Conservation (phyloP, 345 rosid genomes). For the Cochlearia excelsa region DNA sequence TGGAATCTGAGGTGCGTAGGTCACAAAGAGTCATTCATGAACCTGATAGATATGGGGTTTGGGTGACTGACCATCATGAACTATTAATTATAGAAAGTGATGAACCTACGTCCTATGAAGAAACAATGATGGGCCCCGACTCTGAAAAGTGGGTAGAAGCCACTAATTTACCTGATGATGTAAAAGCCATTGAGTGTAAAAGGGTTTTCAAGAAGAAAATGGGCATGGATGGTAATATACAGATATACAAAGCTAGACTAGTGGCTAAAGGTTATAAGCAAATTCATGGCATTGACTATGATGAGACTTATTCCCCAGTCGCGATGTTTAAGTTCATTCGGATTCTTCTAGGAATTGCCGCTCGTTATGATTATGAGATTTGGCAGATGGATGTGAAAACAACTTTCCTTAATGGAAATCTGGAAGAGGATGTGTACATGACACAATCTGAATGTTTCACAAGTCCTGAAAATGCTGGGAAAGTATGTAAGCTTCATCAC, state of each 20-base stretch:
- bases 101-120: not conserved
- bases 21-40: not conserved
- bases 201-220: not conserved
- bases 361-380: not conserved
- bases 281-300: not conserved
- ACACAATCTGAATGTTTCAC: no score
- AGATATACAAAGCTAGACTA: not conserved
- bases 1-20: not conserved
- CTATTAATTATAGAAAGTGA: not conserved
- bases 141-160: not conserved
- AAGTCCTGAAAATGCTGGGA: no score
- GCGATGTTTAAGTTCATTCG: not conserved
- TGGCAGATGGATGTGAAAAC: not conserved
- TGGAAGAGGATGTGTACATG: not conserved
- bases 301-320: not conserved
- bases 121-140: not conserved
- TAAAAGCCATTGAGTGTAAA: not conserved
- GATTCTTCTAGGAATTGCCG: not conserved
- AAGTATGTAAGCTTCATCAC: no score
- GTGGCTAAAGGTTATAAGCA: not conserved
- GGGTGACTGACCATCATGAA: not conserved
- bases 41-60: not conserved
- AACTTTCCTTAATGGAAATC: not conserved
- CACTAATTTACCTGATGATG: not conserved
- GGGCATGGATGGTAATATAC: not conserved